Evolutionary conservation across 2,329 filamentous ascomycete genomes (phyloP), one percentile per base, ranked within the genome.

Genomic region (Cryphonectria radicalis): DNA sequence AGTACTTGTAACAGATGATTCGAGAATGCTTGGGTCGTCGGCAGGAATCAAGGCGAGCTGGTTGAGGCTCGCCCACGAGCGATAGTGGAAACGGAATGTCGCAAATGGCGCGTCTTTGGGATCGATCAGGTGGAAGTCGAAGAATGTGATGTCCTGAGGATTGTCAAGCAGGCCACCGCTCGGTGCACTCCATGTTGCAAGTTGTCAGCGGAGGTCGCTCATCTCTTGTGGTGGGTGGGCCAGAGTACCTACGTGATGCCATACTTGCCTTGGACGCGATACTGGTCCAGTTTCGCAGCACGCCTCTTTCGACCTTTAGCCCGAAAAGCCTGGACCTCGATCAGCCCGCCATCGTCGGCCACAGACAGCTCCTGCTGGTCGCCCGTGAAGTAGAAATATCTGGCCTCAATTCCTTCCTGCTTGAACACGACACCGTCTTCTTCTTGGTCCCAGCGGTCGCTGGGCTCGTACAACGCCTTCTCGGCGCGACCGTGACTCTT

Each of bases 11-110:
- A 67, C 46, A 35, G 65, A 64, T 67, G 69, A 40, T 22, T 35
- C 50, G 17, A 60, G 65, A 32, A 57, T 67, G 32, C 32, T 71
- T 11, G 69, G 62, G 4, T 71, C 75, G 19, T 70, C 73, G 3
- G 68, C 74, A 0, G 84, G 81, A 37, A 87, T 82, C 5, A 90
- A 77, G 68, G 85, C 86, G 13, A 89, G 80, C 43, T 82, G 78
- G 10, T 80, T 76, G 14, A 90, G 82, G 68, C 82, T 84, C 13
- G 82, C 79, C 83, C 82, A 85, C 8, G 85, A 87, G 42, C 87
- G 83, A 73, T 90, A 90, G 72, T 90, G 85, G 72, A 89, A 88
- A 37, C 82, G 82, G 72, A 89, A 90, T 0, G 82, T 83, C 5
- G 83, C 84, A 73, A 84, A 89, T 0, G 88, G 88, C 1, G 77